Conservation (phyloP, 148 eudicot genomes). For the Salicornia ramosissima region DNA sequence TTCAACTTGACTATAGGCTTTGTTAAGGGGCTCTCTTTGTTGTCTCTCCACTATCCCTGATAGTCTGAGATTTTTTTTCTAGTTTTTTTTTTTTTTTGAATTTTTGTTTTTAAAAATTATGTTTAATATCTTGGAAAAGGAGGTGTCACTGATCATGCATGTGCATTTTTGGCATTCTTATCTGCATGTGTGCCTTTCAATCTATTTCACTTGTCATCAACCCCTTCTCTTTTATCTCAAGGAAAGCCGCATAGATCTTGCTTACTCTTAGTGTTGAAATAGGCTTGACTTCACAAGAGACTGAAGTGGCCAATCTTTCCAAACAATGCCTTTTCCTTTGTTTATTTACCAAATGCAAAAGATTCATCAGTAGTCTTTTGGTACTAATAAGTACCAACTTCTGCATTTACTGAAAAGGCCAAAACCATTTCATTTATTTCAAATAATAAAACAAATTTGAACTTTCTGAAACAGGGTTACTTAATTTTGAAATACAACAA, state of each 20-base stretch:
- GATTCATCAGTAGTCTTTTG: neutral
- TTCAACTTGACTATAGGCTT: no score
- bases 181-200: neutral
- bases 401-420: neutral
- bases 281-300: neutral
- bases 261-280: neutral
- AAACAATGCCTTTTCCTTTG: neutral
- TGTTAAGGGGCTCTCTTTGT: no score
- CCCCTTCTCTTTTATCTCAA: neutral
- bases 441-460: neutral
- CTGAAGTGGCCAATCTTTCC: constrained; percentile 4
- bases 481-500: neutral
- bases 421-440: neutral
- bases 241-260: neutral
- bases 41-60: neutral
- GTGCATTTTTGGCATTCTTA: neutral
- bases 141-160: neutral
- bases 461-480: neutral
- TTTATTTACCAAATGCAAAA: no score
- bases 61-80: neutral
- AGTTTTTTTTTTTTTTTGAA: no score
- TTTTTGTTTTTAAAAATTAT: no score
- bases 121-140: neutral
- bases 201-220: neutral
- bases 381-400: neutral